These are phyloP conservation scores for Chloranthus sessilifolius DNA, from an alignment of 164 flowering plant species.

Conservation along the genomic window DNA sequence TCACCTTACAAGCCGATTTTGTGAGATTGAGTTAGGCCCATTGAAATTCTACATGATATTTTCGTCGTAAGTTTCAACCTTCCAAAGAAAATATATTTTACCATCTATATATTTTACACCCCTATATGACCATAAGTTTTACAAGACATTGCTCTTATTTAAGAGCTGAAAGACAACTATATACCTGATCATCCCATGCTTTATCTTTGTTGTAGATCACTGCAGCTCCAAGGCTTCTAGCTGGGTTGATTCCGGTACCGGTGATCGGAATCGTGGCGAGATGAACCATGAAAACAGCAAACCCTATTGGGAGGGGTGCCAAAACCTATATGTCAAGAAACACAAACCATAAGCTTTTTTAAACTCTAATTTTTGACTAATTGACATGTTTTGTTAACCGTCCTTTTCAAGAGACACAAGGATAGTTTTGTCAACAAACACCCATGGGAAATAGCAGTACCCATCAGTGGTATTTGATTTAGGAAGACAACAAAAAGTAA, in stretches of 20 bases:
- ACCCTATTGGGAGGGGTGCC: conserved; percentile 96
- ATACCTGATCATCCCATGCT: conserved; percentile 73
- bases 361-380: no score
- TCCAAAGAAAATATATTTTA: background rate
- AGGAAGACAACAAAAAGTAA: no score
- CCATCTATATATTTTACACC: background rate
- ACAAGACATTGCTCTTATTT: background rate
- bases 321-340: conserved; percentile 40
- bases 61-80: no score
- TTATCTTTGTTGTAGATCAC: conserved; percentile 74
- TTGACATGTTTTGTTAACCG: no score
- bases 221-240: conserved; percentile 89
- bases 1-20: background rate
- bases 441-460: no score
- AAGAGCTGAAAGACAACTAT: background rate
- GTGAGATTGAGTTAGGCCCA: background rate
- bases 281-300: conserved; percentile 94
- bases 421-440: no score
- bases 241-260: conserved; percentile 93
- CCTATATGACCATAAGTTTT: background rate
- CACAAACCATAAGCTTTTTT: no score
- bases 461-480: no score
- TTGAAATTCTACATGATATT: background rate
- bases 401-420: no score
- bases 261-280: conserved; percentile 85